phyloP scores from a whole-genome alignment of 2,329 filamentous ascomycete species.

The Paracoccidioides brasiliensis region DNA sequence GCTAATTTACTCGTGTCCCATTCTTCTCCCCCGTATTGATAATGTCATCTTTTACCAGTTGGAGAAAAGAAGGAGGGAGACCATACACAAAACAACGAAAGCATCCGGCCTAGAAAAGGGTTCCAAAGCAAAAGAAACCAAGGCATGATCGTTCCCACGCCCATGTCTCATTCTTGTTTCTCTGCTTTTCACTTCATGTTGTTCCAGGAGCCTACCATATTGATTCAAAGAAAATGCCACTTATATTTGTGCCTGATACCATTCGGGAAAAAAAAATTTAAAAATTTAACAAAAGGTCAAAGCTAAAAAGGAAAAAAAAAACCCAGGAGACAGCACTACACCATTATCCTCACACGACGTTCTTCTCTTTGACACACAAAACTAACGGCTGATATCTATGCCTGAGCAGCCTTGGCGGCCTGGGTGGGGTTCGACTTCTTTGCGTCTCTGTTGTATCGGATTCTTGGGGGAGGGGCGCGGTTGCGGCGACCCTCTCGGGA shows the following conservation, averaged over 20 bases:
- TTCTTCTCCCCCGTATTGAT: neutral
- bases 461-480: slow-evolving; percentile 92
- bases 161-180: neutral
- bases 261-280: neutral
- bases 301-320: neutral
- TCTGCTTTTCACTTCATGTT: neutral
- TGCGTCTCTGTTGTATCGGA: slow-evolving; percentile 99
- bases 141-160: neutral
- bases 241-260: slow-evolving; percentile 23
- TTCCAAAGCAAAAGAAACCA: neutral
- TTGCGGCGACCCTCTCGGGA: slow-evolving; percentile 95
- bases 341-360: neutral
- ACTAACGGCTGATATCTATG: slow-evolving; percentile 3
- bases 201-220: neutral
- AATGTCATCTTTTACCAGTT: neutral
- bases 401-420: slow-evolving; percentile 49
- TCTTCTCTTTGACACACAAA: neutral
- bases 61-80: too few species aligned
- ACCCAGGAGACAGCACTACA: neutral
- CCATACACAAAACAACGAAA: neutral
- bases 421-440: slow-evolving; percentile 96
- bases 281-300: neutral
- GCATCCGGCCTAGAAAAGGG: neutral
- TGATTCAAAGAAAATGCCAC: slow-evolving; percentile 11
- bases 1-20: neutral